phyloP scores from a whole-genome alignment of 1,284 basidiomycete genomes.

The Pisolithus thermaeus region DNA sequence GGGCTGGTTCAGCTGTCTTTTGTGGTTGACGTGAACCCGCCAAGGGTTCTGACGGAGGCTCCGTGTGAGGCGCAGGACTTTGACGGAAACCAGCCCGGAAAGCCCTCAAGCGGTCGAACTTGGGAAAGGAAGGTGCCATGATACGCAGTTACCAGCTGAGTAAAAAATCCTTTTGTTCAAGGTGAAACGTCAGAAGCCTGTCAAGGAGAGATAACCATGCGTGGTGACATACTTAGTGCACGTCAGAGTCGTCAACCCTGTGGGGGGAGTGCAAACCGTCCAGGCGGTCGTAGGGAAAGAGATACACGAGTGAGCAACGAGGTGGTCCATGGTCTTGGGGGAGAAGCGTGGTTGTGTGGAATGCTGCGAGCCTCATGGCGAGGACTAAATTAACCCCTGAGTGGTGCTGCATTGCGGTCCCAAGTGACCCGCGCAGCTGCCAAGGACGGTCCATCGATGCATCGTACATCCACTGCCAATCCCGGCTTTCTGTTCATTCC shows the following conservation, averaged over 20 bases:
- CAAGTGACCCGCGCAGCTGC: too few relatives aligned
- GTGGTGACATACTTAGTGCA: not conserved
- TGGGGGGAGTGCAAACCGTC: not conserved
- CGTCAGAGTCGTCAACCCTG: not conserved
- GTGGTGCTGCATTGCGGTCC: not conserved
- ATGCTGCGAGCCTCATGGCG: not conserved
- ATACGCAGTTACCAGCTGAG: not conserved
- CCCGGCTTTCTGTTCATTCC: too few relatives aligned
- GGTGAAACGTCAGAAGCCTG: not conserved
- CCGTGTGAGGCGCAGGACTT: not conserved
- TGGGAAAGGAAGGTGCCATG: slow-evolving; percentile 1
- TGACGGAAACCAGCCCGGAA: slow-evolving; percentile 1
- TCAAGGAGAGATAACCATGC: not conserved
- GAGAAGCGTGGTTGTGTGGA: not conserved
- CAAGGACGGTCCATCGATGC: too few relatives aligned
- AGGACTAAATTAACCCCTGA: not conserved
- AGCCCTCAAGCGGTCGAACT: not conserved
- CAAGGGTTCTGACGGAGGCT: not conserved
- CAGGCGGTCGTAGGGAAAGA: not conserved
- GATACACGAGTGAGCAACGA: not conserved
- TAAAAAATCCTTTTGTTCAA: not conserved
- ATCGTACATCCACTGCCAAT: too few relatives aligned
- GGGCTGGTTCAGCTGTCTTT: not conserved
- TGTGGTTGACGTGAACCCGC: not conserved
- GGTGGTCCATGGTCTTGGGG: not conserved